Evolutionary conservation across 352 stramenopile species (phyloP).

Genomic region (Pythium vanterpoolii): DNA sequence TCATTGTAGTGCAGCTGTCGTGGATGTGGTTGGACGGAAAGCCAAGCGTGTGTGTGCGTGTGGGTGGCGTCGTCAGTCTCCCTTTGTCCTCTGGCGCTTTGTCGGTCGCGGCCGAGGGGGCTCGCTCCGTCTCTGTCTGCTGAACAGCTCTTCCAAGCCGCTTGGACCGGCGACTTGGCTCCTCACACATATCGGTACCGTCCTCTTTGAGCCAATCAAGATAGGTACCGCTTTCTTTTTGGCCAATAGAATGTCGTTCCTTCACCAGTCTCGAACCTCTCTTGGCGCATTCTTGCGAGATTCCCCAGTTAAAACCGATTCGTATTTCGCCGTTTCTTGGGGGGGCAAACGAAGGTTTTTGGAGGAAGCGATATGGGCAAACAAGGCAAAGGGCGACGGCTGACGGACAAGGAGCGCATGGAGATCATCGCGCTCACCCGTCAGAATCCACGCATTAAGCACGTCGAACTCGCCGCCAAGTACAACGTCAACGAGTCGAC

Average conservation of each 20-base stretch:
- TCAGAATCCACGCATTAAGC: slow-evolving; percentile 38
- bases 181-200: slow-evolving; percentile 9
- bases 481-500: slow-evolving; percentile 57
- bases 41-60: background rate
- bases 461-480: slow-evolving; percentile 44
- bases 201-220: slow-evolving; percentile 17
- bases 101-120: slow-evolving; percentile 9
- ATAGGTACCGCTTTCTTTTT: background rate
- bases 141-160: slow-evolving; percentile 22
- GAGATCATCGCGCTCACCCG: slow-evolving; percentile 58
- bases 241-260: background rate
- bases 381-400: slow-evolving; percentile 38
- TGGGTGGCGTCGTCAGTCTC: slow-evolving; percentile 3
- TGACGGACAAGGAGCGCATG: slow-evolving; percentile 62
- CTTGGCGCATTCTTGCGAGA: background rate
- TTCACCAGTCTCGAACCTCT: background rate
- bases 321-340: too few species aligned
- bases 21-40: background rate
- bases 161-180: slow-evolving; percentile 20
- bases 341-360: slow-evolving; percentile 24
- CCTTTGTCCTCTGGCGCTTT: slow-evolving; percentile 6
- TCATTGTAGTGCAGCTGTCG: slow-evolving; percentile 39
- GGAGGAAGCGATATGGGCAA: slow-evolving; percentile 26
- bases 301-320: slow-evolving; percentile 17
- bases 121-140: slow-evolving; percentile 23